Percentiles rank a stretch among this genome's conserved stretches.
Evolutionary conservation across 371 early-diverging fungal species (phyloP).

Genomic region (Rhizopus sp.): DNA sequence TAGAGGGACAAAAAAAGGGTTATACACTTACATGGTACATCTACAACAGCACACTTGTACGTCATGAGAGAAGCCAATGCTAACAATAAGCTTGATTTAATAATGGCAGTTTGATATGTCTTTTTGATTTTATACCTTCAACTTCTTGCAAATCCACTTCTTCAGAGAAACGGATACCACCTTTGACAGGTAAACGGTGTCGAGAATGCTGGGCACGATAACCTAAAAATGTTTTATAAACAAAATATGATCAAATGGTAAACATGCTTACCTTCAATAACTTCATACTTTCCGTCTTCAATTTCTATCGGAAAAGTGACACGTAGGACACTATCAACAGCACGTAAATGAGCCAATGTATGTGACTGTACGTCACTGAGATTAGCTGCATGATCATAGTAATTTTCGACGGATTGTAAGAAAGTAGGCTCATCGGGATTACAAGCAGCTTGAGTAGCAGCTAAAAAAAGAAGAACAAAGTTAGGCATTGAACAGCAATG

Average conservation of each 20-base stretch:
- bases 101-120: neutral
- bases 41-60: conserved; percentile 91
- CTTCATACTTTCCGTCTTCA: conserved; percentile 71
- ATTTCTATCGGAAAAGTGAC: conserved; percentile 88
- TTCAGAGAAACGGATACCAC: conserved; percentile 82
- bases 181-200: conserved; percentile 86
- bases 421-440: conserved; percentile 76
- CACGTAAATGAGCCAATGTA: conserved; percentile 78
- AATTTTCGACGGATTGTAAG: conserved; percentile 79
- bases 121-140: conserved; percentile 45
- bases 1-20: neutral
- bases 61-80: conserved; percentile 84
- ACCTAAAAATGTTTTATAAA: conserved; percentile 34
- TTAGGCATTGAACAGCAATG: neutral
- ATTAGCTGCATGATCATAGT: conserved; percentile 77
- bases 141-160: conserved; percentile 89
- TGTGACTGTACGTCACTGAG: conserved; percentile 65
- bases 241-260: conserved; percentile 1
- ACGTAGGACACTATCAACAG: conserved; percentile 77
- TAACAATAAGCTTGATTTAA: conserved; percentile 3
- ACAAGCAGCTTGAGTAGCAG: conserved; percentile 67
- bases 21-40: conserved; percentile 79
- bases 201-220: conserved; percentile 92
- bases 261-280: conserved; percentile 60
- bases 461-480: conserved; percentile 19